phyloP scores from a whole-genome alignment of 352 stramenopile genomes.

The Aphanomyces astaci region DNA sequence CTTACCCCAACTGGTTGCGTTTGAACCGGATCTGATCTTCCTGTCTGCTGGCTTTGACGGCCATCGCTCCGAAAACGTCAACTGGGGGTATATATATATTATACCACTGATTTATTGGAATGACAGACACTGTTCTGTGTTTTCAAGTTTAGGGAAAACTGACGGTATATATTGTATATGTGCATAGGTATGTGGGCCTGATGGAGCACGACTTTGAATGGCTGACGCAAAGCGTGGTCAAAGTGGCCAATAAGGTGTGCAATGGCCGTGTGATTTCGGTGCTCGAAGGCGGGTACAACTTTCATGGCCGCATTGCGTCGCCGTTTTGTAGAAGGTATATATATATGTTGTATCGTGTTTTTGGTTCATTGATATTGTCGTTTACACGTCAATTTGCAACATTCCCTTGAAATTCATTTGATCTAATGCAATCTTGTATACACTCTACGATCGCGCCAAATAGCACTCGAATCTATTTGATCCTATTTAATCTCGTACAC shows the following conservation, averaged over 20 bases:
- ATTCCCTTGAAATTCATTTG: too few relatives aligned
- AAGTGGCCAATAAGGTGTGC: constrained; percentile 61
- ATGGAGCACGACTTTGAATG: constrained; percentile 82
- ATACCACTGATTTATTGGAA: too few relatives aligned
- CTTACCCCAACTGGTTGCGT: constrained; percentile 44
- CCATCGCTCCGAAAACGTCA: constrained; percentile 70
- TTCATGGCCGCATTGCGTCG: constrained; percentile 72
- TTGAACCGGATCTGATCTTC: constrained; percentile 74
- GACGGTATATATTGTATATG: too few relatives aligned
- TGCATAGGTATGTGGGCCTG: constrained; percentile 42
- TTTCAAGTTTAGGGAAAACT: too few relatives aligned
- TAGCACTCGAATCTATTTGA: too few relatives aligned
- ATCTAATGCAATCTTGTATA: too few relatives aligned
- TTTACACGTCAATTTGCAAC: too few relatives aligned
- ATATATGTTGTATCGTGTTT: neutral
- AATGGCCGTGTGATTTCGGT: constrained; percentile 72
- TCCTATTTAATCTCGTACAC: too few relatives aligned
- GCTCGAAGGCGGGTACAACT: constrained; percentile 83
- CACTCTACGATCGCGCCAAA: too few relatives aligned
- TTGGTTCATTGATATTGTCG: too few relatives aligned
- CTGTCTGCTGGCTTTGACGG: constrained; percentile 74
- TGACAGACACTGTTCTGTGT: too few relatives aligned
- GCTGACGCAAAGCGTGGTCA: constrained; percentile 66
- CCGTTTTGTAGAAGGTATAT: constrained; percentile 48
- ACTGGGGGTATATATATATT: constrained; percentile 48